Evolutionary conservation across 352 stramenopile species (phyloP), one percentile per base, ranked within the genome.

Genomic region (Globisporangium lucens): DNA sequence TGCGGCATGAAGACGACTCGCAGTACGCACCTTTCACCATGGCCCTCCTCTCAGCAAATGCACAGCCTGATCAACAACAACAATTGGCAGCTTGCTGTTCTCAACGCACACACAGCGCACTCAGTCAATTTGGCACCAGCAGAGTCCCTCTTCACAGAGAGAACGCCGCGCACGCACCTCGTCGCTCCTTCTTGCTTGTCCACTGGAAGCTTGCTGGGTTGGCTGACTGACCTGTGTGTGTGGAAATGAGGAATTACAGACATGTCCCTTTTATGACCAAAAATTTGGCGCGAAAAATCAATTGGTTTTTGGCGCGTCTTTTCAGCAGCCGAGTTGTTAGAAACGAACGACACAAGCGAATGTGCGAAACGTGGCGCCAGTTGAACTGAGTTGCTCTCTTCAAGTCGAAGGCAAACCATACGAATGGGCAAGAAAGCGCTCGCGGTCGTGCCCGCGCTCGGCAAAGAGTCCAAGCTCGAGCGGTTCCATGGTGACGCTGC

Each of bases 401-500:
- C 22, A 17, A 20, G 20, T 29, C 15, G 47, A 22, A 46, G 12
- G 38, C 38, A 33, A 47, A 58, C 30, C 53, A 12, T 24, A 60
- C 27, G 24, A 63, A 88, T 87, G 74, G 73, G 75, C 2, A 76
- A 75, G 58, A 89, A 83, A 68, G 55, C 73, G 57, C 65, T 93
- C 20, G 73, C 76, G 22, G 64, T 93, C 27, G 78, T 83, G 58
- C 85, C 85, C 15, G 72, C 71, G 59, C 65, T 85, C 61, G 68
- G 75, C 17, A 69, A 65, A 15, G 71, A 66, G 38, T 68, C 65
- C 38, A 75, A 75, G 58, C 78, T 93, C 47, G 73, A 73, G 61
- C 85, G 85, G 15, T 93, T 93, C 75, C 83, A 91, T 43, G 70
- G 72, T n/a, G 82, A 90, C 55, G 85, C 85, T 15, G 73, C 69